Conservation (phyloP, 2,329 filamentous ascomycete species). For the Aspergillus quadrilineatus region DNA sequence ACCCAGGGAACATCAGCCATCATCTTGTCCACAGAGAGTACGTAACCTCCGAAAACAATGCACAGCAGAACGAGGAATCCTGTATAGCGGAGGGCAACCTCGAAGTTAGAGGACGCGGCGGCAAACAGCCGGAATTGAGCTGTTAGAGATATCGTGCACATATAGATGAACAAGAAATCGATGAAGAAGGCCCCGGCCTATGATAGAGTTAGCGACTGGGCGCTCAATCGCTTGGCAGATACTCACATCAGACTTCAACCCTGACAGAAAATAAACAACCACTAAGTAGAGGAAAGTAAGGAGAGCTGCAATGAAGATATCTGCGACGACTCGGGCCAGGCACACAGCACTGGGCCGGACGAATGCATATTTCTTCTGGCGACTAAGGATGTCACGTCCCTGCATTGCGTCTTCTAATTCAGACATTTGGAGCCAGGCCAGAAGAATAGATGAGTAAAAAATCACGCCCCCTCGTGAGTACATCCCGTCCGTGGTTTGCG, state of each 20-base stretch:
- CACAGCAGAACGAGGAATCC: slow-evolving; percentile 60
- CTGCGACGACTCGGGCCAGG: slow-evolving; percentile 57
- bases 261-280: slow-evolving; percentile 62
- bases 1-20: slow-evolving; percentile 60
- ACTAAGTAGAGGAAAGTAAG: slow-evolving; percentile 57
- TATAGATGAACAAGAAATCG: slow-evolving; percentile 60
- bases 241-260: slow-evolving; percentile 29
- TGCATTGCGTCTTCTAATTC: slow-evolving; percentile 75
- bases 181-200: slow-evolving; percentile 62
- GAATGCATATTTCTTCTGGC: slow-evolving; percentile 64
- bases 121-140: slow-evolving; percentile 64
- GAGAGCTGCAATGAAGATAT: slow-evolving; percentile 54
- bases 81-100: slow-evolving; percentile 61
- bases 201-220: background rate
- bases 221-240: no score
- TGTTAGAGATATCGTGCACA: slow-evolving; percentile 58
- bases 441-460: slow-evolving; percentile 63
- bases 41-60: slow-evolving; percentile 62
- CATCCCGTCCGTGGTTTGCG: slow-evolving; percentile 55
- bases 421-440: slow-evolving; percentile 67
- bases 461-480: slow-evolving; percentile 60
- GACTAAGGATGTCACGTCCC: slow-evolving; percentile 65
- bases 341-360: slow-evolving; percentile 62
- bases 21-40: slow-evolving; percentile 59
- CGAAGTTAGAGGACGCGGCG: slow-evolving; percentile 58